Evolutionary conservation across 139 green algal genomes (phyloP).

Genomic region (Marvania coccoides): DNA sequence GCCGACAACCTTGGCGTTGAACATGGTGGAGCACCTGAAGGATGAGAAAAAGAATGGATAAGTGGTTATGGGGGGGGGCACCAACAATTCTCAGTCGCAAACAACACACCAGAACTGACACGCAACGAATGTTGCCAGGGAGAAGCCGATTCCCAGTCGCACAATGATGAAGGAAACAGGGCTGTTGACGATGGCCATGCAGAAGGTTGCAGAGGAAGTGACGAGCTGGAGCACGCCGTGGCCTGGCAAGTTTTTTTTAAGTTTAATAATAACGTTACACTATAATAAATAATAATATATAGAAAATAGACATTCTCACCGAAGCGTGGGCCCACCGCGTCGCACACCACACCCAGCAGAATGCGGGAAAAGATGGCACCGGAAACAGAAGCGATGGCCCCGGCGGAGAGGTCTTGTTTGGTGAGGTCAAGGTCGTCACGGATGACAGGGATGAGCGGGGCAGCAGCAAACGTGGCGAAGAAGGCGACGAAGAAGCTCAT

Average conservation of each 20-base stretch:
- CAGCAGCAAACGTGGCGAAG: conserved; percentile 84
- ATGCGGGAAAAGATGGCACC: conserved; percentile 40
- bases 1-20: conserved; percentile 81
- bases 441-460: conserved; percentile 72
- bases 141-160: conserved; percentile 76
- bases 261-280: neutral
- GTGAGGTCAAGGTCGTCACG: conserved; percentile 69
- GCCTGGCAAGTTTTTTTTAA: too few species aligned
- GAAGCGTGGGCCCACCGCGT: conserved; percentile 73
- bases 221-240: conserved; percentile 15
- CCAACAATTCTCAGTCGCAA: too few species aligned
- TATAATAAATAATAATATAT: conserved; percentile 40
- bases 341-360: conserved; percentile 48
- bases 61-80: too few species aligned
- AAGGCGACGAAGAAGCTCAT: conserved; percentile 84
- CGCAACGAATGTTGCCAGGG: conserved; percentile 74
- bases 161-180: conserved; percentile 54
- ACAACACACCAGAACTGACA: conserved; percentile 94
- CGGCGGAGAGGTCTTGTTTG: conserved; percentile 43
- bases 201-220: conserved; percentile 11
- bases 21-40: conserved; percentile 85
- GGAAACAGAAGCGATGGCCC: conserved; percentile 33
- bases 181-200: conserved; percentile 35
- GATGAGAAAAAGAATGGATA: too few species aligned
- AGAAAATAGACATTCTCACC: conserved; percentile 66